Conservation (phyloP, 176 grass and related monocot genomes). For the Olyra latifolia region DNA sequence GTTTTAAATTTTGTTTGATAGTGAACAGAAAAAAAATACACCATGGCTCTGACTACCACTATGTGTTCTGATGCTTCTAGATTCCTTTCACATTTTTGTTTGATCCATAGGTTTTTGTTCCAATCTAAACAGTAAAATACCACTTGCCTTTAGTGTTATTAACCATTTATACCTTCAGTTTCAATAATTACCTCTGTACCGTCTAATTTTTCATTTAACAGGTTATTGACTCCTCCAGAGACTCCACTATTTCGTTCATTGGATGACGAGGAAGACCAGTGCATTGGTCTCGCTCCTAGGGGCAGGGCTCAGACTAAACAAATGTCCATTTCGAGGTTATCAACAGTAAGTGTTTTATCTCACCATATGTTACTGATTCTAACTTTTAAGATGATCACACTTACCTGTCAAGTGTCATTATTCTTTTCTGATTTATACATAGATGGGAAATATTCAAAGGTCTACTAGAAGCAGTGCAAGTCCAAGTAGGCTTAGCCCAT, state of each 20-base stretch:
- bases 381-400: background rate
- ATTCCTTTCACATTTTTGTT: background rate
- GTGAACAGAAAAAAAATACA: background rate
- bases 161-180: background rate
- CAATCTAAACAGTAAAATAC: background rate
- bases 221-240: constrained; percentile 92
- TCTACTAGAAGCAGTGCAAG: constrained; percentile 82
- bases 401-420: constrained; percentile 11
- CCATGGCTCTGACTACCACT: background rate
- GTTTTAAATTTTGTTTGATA: constrained; percentile 1
- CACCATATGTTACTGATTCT: constrained; percentile 21
- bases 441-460: constrained; percentile 69
- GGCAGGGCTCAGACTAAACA: constrained; percentile 68
- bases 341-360: constrained; percentile 52
- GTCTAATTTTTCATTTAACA: constrained; percentile 36
- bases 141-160: background rate
- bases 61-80: background rate
- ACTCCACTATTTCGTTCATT: constrained; percentile 92
- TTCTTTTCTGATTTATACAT: constrained; percentile 11
- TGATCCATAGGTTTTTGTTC: background rate
- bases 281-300: constrained; percentile 47
- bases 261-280: constrained; percentile 65
- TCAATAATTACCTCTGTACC: background rate
- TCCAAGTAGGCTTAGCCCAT: constrained; percentile 74
- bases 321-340: constrained; percentile 64